Conservation (phyloP, 2,329 filamentous ascomycete species). For the Beauveria asiatica region DNA sequence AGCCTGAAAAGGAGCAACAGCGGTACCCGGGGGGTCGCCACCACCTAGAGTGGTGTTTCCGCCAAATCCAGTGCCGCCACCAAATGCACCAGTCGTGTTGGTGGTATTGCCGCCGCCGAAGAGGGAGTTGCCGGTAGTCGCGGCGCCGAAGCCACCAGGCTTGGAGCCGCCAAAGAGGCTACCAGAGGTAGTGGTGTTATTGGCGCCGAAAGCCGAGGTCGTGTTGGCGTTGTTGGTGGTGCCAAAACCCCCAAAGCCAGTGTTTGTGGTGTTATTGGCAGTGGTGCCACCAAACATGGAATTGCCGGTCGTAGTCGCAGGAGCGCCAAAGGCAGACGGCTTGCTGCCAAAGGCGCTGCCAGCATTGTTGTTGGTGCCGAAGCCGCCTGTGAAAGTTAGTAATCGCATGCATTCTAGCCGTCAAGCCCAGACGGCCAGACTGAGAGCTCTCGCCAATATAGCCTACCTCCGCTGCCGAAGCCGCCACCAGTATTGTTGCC, state of each 20-base stretch:
- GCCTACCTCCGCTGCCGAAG: slow-evolving; percentile 29
- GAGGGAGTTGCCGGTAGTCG: slow-evolving; percentile 32
- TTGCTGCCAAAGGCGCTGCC: slow-evolving; percentile 32
- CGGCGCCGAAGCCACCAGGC: slow-evolving; percentile 38
- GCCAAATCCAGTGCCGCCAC: slow-evolving; percentile 27
- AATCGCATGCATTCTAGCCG: slow-evolving; percentile 8
- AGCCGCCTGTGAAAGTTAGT: slow-evolving; percentile 23
- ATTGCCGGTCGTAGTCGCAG: slow-evolving; percentile 28
- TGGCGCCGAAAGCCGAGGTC: slow-evolving; percentile 32
- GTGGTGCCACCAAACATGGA: slow-evolving; percentile 38
- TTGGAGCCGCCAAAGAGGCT: slow-evolving; percentile 49
- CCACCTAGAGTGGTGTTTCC: slow-evolving; percentile 34
- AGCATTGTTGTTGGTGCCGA: slow-evolving; percentile 23
- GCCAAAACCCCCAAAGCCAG: slow-evolving; percentile 34
- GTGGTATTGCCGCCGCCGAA: slow-evolving; percentile 33
- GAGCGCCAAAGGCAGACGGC: slow-evolving; percentile 42
- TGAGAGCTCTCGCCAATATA: not conserved
- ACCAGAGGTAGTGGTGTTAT: slow-evolving; percentile 22
- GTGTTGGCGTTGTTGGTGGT: slow-evolving; percentile 24
- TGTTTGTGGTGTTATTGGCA: slow-evolving; percentile 27
- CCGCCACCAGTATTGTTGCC: slow-evolving; percentile 23
- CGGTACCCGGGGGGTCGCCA: slow-evolving; percentile 61
- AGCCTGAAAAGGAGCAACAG: slow-evolving; percentile 57
- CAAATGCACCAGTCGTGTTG: slow-evolving; percentile 26
- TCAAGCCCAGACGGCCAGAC: not conserved